These are phyloP conservation scores for Xylariaceae sp. DNA, from an alignment of 2,329 filamentous ascomycete genomes.

Conservation along the genomic window DNA sequence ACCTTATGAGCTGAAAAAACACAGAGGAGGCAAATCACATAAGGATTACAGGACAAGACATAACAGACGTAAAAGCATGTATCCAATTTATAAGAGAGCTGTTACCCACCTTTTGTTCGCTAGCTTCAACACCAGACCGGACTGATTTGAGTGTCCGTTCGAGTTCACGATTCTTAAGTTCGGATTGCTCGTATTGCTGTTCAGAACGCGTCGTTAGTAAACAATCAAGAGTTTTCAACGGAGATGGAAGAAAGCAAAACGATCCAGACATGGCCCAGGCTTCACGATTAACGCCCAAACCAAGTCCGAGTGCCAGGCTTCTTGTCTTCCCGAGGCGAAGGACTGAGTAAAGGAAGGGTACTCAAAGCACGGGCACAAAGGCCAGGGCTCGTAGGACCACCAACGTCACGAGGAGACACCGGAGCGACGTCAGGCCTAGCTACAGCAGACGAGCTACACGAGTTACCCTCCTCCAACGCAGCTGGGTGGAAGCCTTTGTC, in stretches of 20 bases:
- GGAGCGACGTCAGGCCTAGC: constrained; percentile 15
- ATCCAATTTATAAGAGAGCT: constrained; percentile 10
- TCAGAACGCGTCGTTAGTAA: constrained; percentile 22
- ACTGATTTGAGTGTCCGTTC: constrained; percentile 51
- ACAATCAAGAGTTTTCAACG: background rate
- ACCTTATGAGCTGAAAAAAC: background rate
- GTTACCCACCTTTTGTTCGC: constrained; percentile 49
- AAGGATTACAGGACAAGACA: background rate
- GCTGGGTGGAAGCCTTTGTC: constrained; percentile 21
- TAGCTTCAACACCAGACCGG: constrained; percentile 44
- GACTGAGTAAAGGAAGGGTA: background rate
- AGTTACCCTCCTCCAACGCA: constrained; percentile 13
- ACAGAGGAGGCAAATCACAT: background rate
- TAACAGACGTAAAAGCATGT: background rate
- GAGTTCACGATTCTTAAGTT: constrained; percentile 52
- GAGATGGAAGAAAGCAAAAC: background rate
- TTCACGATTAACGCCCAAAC: constrained; percentile 2
- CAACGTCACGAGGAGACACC: background rate
- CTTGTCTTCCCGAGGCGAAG: background rate
- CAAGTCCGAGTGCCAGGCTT: constrained; percentile 19
- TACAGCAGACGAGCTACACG: constrained; percentile 17
- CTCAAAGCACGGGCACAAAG: background rate
- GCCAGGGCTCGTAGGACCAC: background rate
- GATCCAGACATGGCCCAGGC: constrained; percentile 4
- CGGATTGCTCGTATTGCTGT: constrained; percentile 55